Base-by-base conservation (phyloP, 768 basidiomycete species). In the Boletus tylopilopsis region DNA sequence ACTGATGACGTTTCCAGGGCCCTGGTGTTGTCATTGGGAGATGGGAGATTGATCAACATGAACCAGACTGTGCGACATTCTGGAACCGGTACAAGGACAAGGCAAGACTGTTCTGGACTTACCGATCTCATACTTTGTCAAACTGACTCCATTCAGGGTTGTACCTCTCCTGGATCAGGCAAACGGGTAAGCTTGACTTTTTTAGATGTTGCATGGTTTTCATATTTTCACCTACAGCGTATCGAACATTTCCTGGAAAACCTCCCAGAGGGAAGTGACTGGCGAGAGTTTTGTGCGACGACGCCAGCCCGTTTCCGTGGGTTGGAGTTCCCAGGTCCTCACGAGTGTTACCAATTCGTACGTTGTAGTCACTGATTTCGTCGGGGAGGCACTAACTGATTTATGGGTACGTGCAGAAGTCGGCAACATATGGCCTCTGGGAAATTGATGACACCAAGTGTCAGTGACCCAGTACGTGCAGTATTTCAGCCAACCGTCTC, bases 241-340 rank as follows among this genome's bases (percentile, higher is more conserved):
- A 59, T 68, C 44, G 65, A 69, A 19, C 61, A 65, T 2, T 63
- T 55, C 37, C 42, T 70, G 8, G 58, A 61, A n/a, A 62, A 64
- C 15, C 56, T 70, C 15, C 66, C 62, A 7, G 4, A 6, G 7
- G 63, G 66, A 6, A 43, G 57, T 15, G 61, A 63, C 22, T 70
- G 68, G 67, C 52, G 55, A 10, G 57, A 61, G 40, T 64, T 70
- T 40, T 70, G 68, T 42, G 63, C 68, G 13, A 68, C 67, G 7
- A 70, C 68, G 2, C 68, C 68, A 0, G 60, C 47, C 1, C 45
- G 29, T 11, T 67, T 69, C 50, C 51, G 16, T n/a, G 55, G 56
- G 6, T 42, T 67, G 48, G 57, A 61, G 19, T 69, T 67, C 34
- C 21, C 38, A 0, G 57, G 60, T 15, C 60, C 67, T 0, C 42